These are phyloP conservation scores for Wallemia ichthyophaga DNA, from an alignment of 1,284 basidiomycete species.

Conservation along the genomic window DNA sequence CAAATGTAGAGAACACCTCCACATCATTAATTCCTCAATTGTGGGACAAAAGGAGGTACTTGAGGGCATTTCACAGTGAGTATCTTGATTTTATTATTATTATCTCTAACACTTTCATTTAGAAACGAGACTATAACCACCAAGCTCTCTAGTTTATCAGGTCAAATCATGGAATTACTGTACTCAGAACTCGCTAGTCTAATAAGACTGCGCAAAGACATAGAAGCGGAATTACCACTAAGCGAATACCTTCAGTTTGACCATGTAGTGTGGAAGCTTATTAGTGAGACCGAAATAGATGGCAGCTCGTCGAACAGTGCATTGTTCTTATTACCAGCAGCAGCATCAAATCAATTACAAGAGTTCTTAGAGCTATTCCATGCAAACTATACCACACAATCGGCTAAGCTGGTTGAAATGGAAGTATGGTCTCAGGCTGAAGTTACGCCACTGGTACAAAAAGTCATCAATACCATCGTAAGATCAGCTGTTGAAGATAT, in stretches of 20 bases:
- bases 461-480: slow-evolving; percentile 38
- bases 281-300: slow-evolving; percentile 44
- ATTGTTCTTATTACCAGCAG: slow-evolving; percentile 38
- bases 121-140: neutral
- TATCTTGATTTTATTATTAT: neutral
- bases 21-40: neutral
- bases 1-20: neutral
- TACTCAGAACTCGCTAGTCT: slow-evolving; percentile 4
- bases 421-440: slow-evolving; percentile 65
- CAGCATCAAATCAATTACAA: slow-evolving; percentile 41
- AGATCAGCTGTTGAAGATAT: slow-evolving; percentile 57
- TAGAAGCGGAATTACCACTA: slow-evolving; percentile 2
- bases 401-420: slow-evolving; percentile 69
- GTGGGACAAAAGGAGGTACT: neutral
- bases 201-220: slow-evolving; percentile 1
- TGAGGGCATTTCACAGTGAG: neutral
- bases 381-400: slow-evolving; percentile 55
- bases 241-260: slow-evolving; percentile 7
- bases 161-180: slow-evolving; percentile 2
- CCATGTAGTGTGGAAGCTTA: slow-evolving; percentile 27
- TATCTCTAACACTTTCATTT: neutral
- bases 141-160: neutral
- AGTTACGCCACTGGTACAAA: slow-evolving; percentile 33
- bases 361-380: slow-evolving; percentile 59
- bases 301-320: slow-evolving; percentile 49